phyloP scores from a whole-genome alignment of 2,329 filamentous ascomycete genomes.

The Hirsutella rhossiliensis region DNA sequence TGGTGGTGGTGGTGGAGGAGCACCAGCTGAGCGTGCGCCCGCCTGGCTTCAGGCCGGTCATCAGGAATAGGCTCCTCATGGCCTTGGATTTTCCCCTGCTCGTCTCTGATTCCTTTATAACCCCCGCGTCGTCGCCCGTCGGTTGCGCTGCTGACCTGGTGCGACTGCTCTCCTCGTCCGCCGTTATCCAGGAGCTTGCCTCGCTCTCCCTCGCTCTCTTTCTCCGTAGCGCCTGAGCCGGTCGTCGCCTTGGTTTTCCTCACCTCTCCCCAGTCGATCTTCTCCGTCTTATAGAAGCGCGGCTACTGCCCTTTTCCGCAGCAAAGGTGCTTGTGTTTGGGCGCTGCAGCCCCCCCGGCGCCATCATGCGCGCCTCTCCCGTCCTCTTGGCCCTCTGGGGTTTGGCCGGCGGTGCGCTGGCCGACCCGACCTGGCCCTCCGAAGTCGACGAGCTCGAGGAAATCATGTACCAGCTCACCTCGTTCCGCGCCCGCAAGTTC shows the following conservation, averaged over 20 bases:
- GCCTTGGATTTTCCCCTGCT: background rate
- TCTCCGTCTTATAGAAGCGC: background rate
- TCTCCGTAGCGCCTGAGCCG: background rate
- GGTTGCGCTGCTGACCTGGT: background rate
- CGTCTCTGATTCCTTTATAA: background rate
- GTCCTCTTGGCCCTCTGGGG: constrained; percentile 23
- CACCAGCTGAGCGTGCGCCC: no score
- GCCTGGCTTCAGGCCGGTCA: no score
- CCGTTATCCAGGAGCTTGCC: background rate
- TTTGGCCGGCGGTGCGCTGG: constrained; percentile 19
- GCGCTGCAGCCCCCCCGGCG: background rate
- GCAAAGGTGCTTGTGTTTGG: background rate
- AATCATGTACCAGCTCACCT: constrained; percentile 47
- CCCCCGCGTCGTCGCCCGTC: background rate
- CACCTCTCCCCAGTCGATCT: background rate
- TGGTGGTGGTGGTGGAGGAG: no score
- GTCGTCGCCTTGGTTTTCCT: background rate
- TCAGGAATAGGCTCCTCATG: background rate
- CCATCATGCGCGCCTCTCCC: constrained; percentile 9
- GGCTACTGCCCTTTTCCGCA: background rate
- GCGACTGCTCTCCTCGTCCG: background rate
- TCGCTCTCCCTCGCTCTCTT: background rate
- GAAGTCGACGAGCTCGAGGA: constrained; percentile 50
- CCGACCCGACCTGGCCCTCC: constrained; percentile 49
- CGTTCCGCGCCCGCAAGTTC: constrained; percentile 42